phyloP scores from a whole-genome alignment of 1,284 basidiomycete genomes.

The Boletus austroedulis region DNA sequence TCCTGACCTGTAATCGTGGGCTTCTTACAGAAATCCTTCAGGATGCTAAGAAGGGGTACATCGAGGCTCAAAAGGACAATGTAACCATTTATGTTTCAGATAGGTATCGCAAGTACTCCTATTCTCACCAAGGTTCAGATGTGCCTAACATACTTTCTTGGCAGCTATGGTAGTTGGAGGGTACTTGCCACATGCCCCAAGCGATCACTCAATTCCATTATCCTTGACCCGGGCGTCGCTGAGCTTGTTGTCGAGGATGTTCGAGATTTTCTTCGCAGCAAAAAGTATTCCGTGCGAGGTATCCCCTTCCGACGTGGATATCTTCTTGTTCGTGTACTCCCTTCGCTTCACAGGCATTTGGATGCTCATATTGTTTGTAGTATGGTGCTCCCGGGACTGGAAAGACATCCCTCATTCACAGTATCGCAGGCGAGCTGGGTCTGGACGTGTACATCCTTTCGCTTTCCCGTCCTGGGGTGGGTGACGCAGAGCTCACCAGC shows the following conservation, averaged over 20 bases:
- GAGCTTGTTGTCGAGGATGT: slow-evolving; percentile 65
- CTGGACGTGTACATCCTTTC: slow-evolving; percentile 75
- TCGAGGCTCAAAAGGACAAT: slow-evolving; percentile 48
- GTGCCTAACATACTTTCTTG: not conserved
- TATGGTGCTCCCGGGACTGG: slow-evolving; percentile 75
- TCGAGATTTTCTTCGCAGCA: slow-evolving; percentile 61
- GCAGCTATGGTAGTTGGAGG: slow-evolving; percentile 44
- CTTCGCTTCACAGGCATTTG: not conserved
- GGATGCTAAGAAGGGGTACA: slow-evolving; percentile 55
- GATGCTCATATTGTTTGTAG: slow-evolving; percentile 32
- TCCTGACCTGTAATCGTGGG: slow-evolving; percentile 48
- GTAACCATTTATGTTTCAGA: slow-evolving; percentile 59
- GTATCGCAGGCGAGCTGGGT: slow-evolving; percentile 71
- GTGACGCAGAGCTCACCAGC: slow-evolving; percentile 59
- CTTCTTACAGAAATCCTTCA: slow-evolving; percentile 51
- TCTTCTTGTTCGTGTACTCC: slow-evolving; percentile 45
- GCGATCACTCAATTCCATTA: slow-evolving; percentile 60
- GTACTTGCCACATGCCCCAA: slow-evolving; percentile 58
- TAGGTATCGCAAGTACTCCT: slow-evolving; percentile 40
- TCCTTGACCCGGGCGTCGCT: slow-evolving; percentile 63
- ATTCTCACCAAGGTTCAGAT: not conserved
- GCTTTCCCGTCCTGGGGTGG: slow-evolving; percentile 66
- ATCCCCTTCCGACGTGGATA: slow-evolving; percentile 75
- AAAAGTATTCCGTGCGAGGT: slow-evolving; percentile 64
- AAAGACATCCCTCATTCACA: slow-evolving; percentile 73